These are phyloP conservation scores for Begonia masoniana DNA, from an alignment of 306 rosid species.

Conservation along the genomic window DNA sequence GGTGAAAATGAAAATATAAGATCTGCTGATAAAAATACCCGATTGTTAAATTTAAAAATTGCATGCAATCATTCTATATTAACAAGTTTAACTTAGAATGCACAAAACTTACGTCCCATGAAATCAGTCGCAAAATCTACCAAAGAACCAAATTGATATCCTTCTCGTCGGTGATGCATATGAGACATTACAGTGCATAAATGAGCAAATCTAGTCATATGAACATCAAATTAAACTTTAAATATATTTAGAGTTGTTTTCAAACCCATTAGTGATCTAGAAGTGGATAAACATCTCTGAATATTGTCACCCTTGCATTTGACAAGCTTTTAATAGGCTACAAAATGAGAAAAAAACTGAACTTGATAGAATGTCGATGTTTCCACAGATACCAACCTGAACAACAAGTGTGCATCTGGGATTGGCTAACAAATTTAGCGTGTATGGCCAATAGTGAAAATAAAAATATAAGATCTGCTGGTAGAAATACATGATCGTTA, in stretches of 20 bases:
- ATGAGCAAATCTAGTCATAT: too few relatives aligned
- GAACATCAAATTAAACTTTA: too few relatives aligned
- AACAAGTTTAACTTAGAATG: neutral
- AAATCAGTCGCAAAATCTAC: slow-evolving; percentile 96
- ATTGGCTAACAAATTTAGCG: slow-evolving; percentile 86
- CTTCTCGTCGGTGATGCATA: slow-evolving; percentile 96
- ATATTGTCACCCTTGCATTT: too few relatives aligned
- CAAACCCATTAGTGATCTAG: too few relatives aligned
- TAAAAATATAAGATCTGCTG: slow-evolving; percentile 84
- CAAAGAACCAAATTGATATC: slow-evolving; percentile 93
- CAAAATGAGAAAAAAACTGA: too few relatives aligned
- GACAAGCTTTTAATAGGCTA: too few relatives aligned
- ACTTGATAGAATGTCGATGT: too few relatives aligned
- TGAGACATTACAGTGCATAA: slow-evolving; percentile 96
- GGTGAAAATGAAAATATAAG: slow-evolving; percentile 97
- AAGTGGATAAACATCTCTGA: too few relatives aligned
- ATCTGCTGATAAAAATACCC: slow-evolving; percentile 27
- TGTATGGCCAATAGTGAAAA: slow-evolving; percentile 97
- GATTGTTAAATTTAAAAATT: neutral
- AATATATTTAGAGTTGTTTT: too few relatives aligned
- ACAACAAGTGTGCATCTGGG: slow-evolving; percentile 98
- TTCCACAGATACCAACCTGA: too few relatives aligned
- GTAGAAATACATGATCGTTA: neutral
- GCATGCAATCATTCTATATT: neutral
- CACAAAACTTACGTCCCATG: slow-evolving; percentile 71